These are phyloP conservation scores for Stagonosporopsis tanaceti DNA, from an alignment of 2,329 filamentous ascomycete genomes.

Conservation along the genomic window DNA sequence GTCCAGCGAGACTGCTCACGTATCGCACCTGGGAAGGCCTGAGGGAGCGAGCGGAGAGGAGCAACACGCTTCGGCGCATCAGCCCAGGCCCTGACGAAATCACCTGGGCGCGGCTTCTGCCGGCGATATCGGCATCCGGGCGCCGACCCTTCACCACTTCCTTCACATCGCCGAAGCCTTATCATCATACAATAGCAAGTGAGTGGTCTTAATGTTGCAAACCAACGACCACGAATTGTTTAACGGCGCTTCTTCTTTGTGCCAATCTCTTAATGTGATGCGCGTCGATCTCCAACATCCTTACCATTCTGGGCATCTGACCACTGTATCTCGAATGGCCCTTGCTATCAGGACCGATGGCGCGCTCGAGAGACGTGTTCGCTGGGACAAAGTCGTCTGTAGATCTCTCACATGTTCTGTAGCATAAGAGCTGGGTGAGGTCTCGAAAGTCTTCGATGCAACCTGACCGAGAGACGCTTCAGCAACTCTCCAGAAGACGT, in stretches of 20 bases:
- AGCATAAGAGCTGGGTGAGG: background rate
- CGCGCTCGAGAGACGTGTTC: too few relatives aligned
- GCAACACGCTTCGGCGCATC: slow-evolving; percentile 23
- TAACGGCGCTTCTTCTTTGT: background rate
- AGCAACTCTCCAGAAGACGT: background rate
- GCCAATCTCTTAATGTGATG: background rate
- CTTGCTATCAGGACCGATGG: background rate
- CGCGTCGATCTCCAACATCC: background rate
- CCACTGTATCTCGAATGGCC: too few relatives aligned
- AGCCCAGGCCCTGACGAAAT: slow-evolving; percentile 35
- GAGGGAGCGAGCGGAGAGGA: slow-evolving; percentile 23
- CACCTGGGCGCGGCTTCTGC: slow-evolving; percentile 12
- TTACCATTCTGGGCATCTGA: background rate
- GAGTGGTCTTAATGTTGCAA: background rate
- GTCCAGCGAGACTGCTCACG: slow-evolving; percentile 28
- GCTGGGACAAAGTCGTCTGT: background rate
- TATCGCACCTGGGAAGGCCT: slow-evolving; percentile 13
- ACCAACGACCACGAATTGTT: background rate
- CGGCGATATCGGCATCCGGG: slow-evolving; percentile 14
- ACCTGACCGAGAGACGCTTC: background rate
- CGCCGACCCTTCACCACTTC: slow-evolving; percentile 4
- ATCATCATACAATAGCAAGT: background rate
- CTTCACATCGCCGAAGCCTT: background rate
- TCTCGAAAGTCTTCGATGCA: background rate
- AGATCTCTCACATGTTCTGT: background rate